A percentile compares a stretch with the other conserved stretches of the same genome.
These are phyloP conservation scores for Skeletonema potamos DNA, from an alignment of 108 stramenopile genomes.

Conservation along the genomic window DNA sequence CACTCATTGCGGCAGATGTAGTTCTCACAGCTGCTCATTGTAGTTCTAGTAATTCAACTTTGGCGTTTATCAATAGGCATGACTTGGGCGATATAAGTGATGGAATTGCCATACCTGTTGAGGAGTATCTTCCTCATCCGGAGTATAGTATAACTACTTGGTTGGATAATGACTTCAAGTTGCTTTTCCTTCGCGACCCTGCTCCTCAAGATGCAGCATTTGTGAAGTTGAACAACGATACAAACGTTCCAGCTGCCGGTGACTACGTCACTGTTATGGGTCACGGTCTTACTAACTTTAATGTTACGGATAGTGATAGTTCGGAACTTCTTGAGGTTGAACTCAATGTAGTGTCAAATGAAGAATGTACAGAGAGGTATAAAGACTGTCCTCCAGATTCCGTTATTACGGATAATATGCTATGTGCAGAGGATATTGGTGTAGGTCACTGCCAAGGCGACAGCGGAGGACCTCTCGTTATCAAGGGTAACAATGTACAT, in stretches of 20 bases:
- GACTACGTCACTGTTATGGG: slow-evolving; percentile 51
- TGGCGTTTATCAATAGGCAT: slow-evolving; percentile 13
- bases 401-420: slow-evolving; percentile 8
- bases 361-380: background rate
- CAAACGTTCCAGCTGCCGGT: slow-evolving; percentile 22
- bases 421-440: background rate
- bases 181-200: slow-evolving; percentile 1
- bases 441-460: slow-evolving; percentile 1
- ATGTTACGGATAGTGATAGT: background rate
- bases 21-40: slow-evolving; percentile 62
- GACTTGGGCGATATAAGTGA: background rate
- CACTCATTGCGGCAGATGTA: slow-evolving; percentile 47
- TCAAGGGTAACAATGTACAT: background rate
- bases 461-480: slow-evolving; percentile 3
- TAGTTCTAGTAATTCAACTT: background rate
- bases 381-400: too few species aligned
- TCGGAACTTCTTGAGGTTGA: background rate
- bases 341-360: background rate
- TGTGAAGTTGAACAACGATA: slow-evolving; percentile 27
- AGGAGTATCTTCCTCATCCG: slow-evolving; percentile 6
- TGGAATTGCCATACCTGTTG: slow-evolving; percentile 11
- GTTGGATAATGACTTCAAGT: slow-evolving; percentile 8
- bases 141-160: background rate
- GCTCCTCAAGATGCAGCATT: slow-evolving; percentile 3
- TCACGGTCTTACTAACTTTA: slow-evolving; percentile 32